Conservation (phyloP, 2,329 filamentous ascomycete genomes). For the Aspergillus sp. region DNA sequence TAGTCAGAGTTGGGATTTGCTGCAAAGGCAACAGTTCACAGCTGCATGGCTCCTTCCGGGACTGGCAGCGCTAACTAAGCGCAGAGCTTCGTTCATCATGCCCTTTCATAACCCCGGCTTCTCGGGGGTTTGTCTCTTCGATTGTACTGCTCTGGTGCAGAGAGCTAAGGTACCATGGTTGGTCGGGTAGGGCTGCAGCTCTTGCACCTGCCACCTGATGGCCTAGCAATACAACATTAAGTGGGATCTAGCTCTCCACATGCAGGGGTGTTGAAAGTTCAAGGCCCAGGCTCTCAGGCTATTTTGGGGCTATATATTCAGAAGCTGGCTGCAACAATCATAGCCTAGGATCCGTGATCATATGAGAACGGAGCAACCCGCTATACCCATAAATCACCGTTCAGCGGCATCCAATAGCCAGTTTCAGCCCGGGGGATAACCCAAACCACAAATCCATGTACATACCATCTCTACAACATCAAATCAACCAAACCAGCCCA, state of each 20-base stretch:
- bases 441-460: background rate
- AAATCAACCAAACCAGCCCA: background rate
- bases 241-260: background rate
- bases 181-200: background rate
- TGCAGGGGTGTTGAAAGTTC: background rate
- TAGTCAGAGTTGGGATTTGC: background rate
- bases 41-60: background rate
- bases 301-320: background rate
- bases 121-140: background rate
- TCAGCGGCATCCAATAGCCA: background rate
- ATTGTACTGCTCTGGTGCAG: no score
- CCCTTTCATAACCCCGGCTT: background rate
- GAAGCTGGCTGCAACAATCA: background rate
- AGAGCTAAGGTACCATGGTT: background rate
- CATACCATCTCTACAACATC: background rate
- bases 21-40: background rate
- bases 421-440: background rate
- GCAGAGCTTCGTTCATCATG: background rate
- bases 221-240: background rate
- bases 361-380: background rate
- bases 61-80: background rate
- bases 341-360: background rate
- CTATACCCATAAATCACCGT: background rate
- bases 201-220: background rate
- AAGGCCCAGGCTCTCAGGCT: background rate